Evolutionary conservation across 768 basidiomycete species (phyloP).

Genomic region (Melanogaster broomeanus): DNA sequence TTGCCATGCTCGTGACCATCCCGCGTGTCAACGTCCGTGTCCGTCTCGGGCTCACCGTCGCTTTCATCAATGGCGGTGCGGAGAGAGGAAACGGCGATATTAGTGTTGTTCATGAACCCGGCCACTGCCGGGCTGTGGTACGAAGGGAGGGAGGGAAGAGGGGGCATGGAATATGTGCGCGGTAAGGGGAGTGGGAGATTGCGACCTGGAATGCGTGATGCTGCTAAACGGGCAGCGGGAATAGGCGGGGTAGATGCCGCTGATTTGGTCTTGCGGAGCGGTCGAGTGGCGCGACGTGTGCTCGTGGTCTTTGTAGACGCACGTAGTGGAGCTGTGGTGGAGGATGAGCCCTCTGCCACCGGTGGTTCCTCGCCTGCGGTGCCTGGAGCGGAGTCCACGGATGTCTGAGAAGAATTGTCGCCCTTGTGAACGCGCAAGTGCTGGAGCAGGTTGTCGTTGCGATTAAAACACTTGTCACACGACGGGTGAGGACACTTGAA

Average conservation of each 20-base stretch:
- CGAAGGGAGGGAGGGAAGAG: slow-evolving; percentile 29
- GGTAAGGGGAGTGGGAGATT: slow-evolving; percentile 30
- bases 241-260: slow-evolving; percentile 37
- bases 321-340: slow-evolving; percentile 17
- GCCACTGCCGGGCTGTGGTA: slow-evolving; percentile 25
- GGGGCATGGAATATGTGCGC: slow-evolving; percentile 35
- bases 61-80: slow-evolving; percentile 38
- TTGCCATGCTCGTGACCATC: slow-evolving; percentile 11
- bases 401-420: slow-evolving; percentile 36
- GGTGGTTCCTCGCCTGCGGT: slow-evolving; percentile 24
- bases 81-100: slow-evolving; percentile 37
- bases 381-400: slow-evolving; percentile 29
- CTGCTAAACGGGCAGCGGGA: slow-evolving; percentile 33
- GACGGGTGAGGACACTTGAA: slow-evolving; percentile 67
- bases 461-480: slow-evolving; percentile 75
- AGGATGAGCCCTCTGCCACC: slow-evolving; percentile 20
- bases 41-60: slow-evolving; percentile 34
- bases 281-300: slow-evolving; percentile 31
- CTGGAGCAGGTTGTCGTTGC: slow-evolving; percentile 80
- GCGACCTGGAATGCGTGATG: slow-evolving; percentile 33
- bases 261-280: slow-evolving; percentile 36
- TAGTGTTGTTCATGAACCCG: slow-evolving; percentile 37
- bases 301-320: slow-evolving; percentile 20
- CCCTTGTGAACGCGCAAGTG: slow-evolving; percentile 71
- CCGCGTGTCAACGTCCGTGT: slow-evolving; percentile 33